Conservation (phyloP, 768 basidiomycete species). For the Amyloporia xantha region DNA sequence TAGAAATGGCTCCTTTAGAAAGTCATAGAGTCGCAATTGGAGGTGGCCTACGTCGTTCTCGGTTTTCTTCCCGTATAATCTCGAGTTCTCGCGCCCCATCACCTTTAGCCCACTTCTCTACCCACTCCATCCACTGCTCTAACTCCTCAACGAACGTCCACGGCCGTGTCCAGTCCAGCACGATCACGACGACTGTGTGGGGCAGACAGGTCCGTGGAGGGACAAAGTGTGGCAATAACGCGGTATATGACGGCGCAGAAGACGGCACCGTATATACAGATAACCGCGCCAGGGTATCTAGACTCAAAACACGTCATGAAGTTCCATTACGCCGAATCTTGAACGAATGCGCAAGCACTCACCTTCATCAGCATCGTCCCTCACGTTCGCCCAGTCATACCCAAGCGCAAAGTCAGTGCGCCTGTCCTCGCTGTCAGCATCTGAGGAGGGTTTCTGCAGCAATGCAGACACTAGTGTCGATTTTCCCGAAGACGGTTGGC, state of each 20-base stretch:
- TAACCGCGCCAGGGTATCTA: conserved; percentile 83
- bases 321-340: background rate
- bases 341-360: conserved; percentile 19
- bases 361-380: conserved; percentile 95
- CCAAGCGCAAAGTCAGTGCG: conserved; percentile 79
- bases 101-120: conserved; percentile 73
- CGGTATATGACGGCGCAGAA: conserved; percentile 59
- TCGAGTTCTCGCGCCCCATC: conserved; percentile 67
- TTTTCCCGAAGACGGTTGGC: conserved; percentile 74
- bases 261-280: conserved; percentile 92
- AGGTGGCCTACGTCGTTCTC: conserved; percentile 65
- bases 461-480: conserved; percentile 66
- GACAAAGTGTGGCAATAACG: conserved; percentile 71
- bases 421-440: conserved; percentile 52
- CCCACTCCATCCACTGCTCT: conserved; percentile 78
- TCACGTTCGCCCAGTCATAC: conserved; percentile 87
- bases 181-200: conserved; percentile 75
- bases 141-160: conserved; percentile 88
- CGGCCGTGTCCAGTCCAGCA: conserved; percentile 92
- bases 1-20: conserved; percentile 24
- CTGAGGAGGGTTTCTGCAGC: conserved; percentile 55
- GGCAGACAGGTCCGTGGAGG: conserved; percentile 61
- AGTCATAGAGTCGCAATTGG: conserved; percentile 2
- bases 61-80: conserved; percentile 71
- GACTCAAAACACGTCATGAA: conserved; percentile 7